These are phyloP conservation scores for Cutaneotrichosporon mucoides DNA, from an alignment of 1,284 basidiomycete genomes.

Conservation along the genomic window DNA sequence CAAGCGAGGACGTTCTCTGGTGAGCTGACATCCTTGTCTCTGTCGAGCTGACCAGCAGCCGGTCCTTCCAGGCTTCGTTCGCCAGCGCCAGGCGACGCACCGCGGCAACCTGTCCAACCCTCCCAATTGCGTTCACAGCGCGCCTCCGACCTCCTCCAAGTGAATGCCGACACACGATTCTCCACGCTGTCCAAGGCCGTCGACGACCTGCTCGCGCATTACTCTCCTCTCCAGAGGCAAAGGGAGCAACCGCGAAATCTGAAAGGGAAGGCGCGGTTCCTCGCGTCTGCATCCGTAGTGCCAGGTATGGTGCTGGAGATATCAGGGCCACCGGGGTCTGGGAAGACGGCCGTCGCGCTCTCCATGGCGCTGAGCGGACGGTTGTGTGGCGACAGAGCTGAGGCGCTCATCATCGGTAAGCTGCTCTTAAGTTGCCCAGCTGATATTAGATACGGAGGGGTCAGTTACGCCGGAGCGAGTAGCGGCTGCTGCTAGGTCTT, in stretches of 20 bases:
- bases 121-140: constrained; percentile 20
- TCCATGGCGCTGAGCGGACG: constrained; percentile 36
- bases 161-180: constrained; percentile 20
- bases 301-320: constrained; percentile 46
- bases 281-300: constrained; percentile 2
- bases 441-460: constrained; percentile 45
- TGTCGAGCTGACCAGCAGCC: constrained; percentile 3
- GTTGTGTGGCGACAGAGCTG: constrained; percentile 12
- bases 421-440: background rate
- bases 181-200: constrained; percentile 34
- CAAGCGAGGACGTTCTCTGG: constrained; percentile 12
- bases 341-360: constrained; percentile 39
- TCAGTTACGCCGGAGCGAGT: constrained; percentile 35
- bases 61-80: constrained; percentile 2
- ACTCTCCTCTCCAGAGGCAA: background rate
- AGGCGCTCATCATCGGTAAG: constrained; percentile 46
- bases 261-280: constrained; percentile 23
- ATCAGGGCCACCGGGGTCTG: constrained; percentile 44
- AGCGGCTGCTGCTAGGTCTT: constrained; percentile 20
- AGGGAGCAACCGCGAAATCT: background rate
- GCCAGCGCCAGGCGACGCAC: background rate
- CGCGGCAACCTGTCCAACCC: background rate
- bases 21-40: background rate
- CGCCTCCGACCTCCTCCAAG: constrained; percentile 30
- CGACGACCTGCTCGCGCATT: constrained; percentile 33